Evolutionary conservation across 129 eudicot genomes (phyloP), one percentile per base, ranked within the genome.

Genomic region (Tagetes patula): DNA sequence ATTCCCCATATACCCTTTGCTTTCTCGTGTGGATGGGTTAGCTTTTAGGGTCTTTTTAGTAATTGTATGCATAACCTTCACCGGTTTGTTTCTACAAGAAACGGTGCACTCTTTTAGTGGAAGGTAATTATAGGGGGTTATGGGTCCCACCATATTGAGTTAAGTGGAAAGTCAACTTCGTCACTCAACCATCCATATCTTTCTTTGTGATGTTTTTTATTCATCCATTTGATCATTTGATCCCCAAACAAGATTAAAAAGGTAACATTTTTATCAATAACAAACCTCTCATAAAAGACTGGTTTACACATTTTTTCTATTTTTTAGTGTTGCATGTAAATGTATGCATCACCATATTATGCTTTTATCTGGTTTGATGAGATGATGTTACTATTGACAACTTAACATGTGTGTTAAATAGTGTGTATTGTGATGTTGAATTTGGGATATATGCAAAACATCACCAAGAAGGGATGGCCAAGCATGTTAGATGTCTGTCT

Each of bases 81-180:
- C 77, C 79, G 61, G 41, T 71, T 38, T 69, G 48, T 61, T 48
- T 60, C 38, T 69, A 5, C 48, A 37, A 27, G 55, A 54, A 38
- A 60, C 63, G 65, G 76, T 77, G 8, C 48, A 8, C 0, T 43
- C 48, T 43, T 43, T 43, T 43, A 43, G 11, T 43, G 48, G 8
- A 43, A 6, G 3, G 1, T 39, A 7, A 43, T 43, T 43, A 6
- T 43, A 20, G 27, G 43, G 70, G 27, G 60, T 60, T 9, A 10
- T 76, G 77, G 69, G 64, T 64, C 75, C 71, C 54, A 5, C 69
- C 42, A 58, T 72, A 31, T 48, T 68, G 66, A 79, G 79, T 10
- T 71, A 12, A 55, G 56, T 77, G 46, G 80, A 73, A 83, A 85
- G 88, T 88, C 90, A 85, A 85, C 85, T 66, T 69, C 37, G 62